phyloP scores from a whole-genome alignment of 345 rosid species.

The Trapa bicornis region DNA sequence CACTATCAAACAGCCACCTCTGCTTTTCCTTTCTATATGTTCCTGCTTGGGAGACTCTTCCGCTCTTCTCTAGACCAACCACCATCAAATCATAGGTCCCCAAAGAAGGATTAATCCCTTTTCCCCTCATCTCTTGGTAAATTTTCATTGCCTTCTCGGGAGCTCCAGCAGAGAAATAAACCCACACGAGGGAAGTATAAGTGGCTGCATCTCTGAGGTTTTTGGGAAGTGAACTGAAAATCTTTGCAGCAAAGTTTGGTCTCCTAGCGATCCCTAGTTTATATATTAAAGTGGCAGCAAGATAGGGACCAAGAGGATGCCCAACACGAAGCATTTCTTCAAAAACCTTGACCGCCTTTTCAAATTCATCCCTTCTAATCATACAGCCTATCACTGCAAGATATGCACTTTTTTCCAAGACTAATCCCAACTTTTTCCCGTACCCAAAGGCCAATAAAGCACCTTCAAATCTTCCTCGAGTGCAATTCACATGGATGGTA shows the following conservation, averaged over 20 bases:
- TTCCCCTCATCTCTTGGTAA: constrained; percentile 38
- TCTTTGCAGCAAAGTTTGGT: constrained; percentile 46
- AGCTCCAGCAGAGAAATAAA: constrained; percentile 61
- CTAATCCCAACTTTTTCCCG: constrained; percentile 34
- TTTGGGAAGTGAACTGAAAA: constrained; percentile 48
- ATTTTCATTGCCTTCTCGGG: constrained; percentile 57
- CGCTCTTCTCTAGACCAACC: constrained; percentile 55
- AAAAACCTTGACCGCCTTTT: constrained; percentile 32
- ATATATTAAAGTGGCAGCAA: constrained; percentile 44
- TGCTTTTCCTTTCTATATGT: constrained; percentile 51
- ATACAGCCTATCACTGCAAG: constrained; percentile 42
- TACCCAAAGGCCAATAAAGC: constrained; percentile 57
- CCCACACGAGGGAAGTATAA: constrained; percentile 57
- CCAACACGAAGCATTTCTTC: constrained; percentile 44
- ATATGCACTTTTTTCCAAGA: constrained; percentile 42
- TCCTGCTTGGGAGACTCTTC: constrained; percentile 32
- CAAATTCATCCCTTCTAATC: constrained; percentile 32
- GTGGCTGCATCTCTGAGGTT: constrained; percentile 52
- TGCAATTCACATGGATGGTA: constrained; percentile 34
- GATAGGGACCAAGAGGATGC: constrained; percentile 49
- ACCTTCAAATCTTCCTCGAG: constrained; percentile 28
- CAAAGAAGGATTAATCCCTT: constrained; percentile 39
- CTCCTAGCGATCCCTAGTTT: constrained; percentile 66
- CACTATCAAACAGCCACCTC: constrained; percentile 19
- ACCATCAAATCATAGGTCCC: constrained; percentile 61